A percentile compares a stretch with the other conserved stretches of the same genome.
Evolutionary conservation across 2,329 filamentous ascomycete genomes (phyloP).

Genomic region (Hyphodiscus sp.): DNA sequence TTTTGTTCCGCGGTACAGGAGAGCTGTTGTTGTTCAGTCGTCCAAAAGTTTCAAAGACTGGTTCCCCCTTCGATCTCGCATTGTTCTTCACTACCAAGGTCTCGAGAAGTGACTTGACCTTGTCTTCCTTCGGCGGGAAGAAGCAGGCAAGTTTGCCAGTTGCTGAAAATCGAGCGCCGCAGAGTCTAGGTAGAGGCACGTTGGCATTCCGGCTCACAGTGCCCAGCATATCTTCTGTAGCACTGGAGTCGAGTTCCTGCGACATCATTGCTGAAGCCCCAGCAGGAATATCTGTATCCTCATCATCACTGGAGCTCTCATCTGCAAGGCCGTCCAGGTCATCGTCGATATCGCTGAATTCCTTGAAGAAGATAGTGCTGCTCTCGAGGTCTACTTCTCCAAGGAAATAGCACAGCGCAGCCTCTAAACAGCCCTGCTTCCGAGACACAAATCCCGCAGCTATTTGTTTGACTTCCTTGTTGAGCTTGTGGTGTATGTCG

Average conservation of each 20-base stretch:
- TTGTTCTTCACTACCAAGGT: conserved; percentile 41
- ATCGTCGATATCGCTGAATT: conserved; percentile 52
- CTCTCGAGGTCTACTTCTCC: conserved; percentile 55
- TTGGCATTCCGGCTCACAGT: conserved; percentile 43
- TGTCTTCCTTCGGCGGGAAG: conserved; percentile 59
- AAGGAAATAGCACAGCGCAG: conserved; percentile 55
- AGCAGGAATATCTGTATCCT: conserved; percentile 46
- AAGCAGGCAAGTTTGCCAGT: conserved; percentile 61
- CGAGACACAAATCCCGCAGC: conserved; percentile 48
- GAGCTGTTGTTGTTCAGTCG: conserved; percentile 45
- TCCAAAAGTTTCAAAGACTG: conserved; percentile 58
- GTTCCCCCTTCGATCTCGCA: conserved; percentile 39
- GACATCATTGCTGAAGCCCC: conserved; percentile 47
- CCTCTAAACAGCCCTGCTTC: conserved; percentile 56
- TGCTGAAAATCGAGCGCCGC: conserved; percentile 54
- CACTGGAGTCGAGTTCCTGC: conserved; percentile 51
- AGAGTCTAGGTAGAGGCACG: conserved; percentile 51
- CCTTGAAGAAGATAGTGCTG: conserved; percentile 55
- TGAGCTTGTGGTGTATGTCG: conserved; percentile 45
- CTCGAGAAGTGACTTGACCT: conserved; percentile 43
- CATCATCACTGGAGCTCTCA: conserved; percentile 80
- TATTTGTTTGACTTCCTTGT: conserved; percentile 50
- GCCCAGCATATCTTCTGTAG: conserved; percentile 45
- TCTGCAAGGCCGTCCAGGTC: conserved; percentile 50
- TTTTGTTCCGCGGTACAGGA: conserved; percentile 36